phyloP scores from a whole-genome alignment of 148 eudicot species.

The Vaccinium vitisidaea region DNA sequence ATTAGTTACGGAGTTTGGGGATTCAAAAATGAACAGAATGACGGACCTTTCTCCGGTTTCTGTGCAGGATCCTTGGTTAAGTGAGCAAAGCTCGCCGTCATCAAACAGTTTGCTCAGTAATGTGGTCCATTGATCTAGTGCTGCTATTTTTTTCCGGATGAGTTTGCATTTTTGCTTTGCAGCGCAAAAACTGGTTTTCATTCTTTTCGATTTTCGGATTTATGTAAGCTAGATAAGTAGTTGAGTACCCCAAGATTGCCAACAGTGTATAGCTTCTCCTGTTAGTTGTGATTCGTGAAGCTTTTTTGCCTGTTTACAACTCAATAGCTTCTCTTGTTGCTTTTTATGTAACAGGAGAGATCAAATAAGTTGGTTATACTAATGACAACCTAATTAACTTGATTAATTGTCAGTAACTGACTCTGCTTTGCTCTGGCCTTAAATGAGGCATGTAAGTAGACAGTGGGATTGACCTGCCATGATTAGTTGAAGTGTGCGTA shows the following conservation, averaged over 20 bases:
- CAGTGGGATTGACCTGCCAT: too few species aligned
- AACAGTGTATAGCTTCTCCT: background rate
- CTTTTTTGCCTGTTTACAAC: background rate
- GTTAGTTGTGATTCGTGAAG: background rate
- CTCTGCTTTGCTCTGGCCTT: too few species aligned
- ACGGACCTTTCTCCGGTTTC: conserved; percentile 23
- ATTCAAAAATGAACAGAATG: background rate
- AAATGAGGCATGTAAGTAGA: too few species aligned
- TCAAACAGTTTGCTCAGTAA: conserved; percentile 34
- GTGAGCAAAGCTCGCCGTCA: conserved; percentile 46
- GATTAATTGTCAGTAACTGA: background rate
- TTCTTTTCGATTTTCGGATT: background rate
- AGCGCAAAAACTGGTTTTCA: background rate
- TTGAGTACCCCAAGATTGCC: background rate
- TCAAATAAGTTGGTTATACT: background rate
- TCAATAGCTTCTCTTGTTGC: background rate
- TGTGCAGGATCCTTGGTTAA: conserved; percentile 30
- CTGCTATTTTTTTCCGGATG: background rate
- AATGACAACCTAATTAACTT: background rate
- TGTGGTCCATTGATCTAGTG: conserved; percentile 9
- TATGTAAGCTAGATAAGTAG: background rate
- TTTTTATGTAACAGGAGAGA: background rate
- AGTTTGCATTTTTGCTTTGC: background rate
- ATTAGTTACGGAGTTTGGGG: background rate
- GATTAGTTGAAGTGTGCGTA: too few species aligned